Conservation (phyloP, 805 yeast genomes). For the Pichia nanzhaoensis region DNA sequence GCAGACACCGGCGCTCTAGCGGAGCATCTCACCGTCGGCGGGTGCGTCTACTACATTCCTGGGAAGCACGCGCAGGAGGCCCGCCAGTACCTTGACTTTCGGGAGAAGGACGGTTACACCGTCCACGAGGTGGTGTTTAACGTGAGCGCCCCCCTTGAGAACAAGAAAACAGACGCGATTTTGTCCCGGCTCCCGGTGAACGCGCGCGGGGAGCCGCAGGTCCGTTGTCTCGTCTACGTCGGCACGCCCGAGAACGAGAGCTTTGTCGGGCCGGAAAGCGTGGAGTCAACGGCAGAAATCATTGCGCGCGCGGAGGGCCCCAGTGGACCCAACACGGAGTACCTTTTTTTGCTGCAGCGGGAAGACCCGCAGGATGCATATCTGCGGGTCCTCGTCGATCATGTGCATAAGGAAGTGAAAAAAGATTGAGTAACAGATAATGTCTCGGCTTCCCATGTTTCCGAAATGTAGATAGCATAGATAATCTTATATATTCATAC, state of each 20-base stretch:
- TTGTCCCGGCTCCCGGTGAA: slow-evolving; percentile 27
- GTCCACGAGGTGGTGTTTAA: slow-evolving; percentile 60
- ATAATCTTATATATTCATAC: not conserved
- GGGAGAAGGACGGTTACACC: slow-evolving; percentile 89
- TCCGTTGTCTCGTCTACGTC: slow-evolving; percentile 65
- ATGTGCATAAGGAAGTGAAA: not conserved
- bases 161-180: no score
- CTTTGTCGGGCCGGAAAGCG: slow-evolving; percentile 75
- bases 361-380: slow-evolving; percentile 44
- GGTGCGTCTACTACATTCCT: slow-evolving; percentile 77
- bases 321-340: slow-evolving; percentile 75
- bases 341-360: slow-evolving; percentile 47
- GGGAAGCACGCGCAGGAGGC: slow-evolving; percentile 57
- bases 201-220: slow-evolving; percentile 33
- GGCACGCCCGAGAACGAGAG: slow-evolving; percentile 79
- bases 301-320: slow-evolving; percentile 63
- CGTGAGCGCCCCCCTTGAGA: slow-evolving; percentile 33
- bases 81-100: slow-evolving; percentile 59
- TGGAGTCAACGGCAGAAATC: slow-evolving; percentile 50
- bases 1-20: slow-evolving; percentile 22
- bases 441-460: no score
- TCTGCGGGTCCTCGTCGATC: slow-evolving; percentile 27
- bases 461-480: not conserved
- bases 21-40: slow-evolving; percentile 56
- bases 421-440: not conserved